phyloP scores from a whole-genome alignment of 257 asterid species.

The Mitragyna speciosa region DNA sequence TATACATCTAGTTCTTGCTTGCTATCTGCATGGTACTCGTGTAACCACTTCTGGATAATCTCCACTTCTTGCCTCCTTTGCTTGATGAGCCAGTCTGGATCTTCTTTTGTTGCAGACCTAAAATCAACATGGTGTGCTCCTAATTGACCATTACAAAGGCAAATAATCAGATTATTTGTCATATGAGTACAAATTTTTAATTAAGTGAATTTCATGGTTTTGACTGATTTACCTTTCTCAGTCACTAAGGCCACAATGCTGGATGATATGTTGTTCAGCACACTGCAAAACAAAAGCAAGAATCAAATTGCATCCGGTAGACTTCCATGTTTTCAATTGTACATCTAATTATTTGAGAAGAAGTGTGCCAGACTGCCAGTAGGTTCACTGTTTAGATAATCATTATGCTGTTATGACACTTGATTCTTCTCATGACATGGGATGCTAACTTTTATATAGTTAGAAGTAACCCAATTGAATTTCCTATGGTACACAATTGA shows the following conservation, averaged over 20 bases:
- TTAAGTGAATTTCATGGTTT: neutral
- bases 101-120: constrained; percentile 47
- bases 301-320: neutral
- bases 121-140: constrained; percentile 84
- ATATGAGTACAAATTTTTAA: neutral
- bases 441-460: no score
- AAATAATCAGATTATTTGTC: neutral
- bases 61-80: constrained; percentile 60
- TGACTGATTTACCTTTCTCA: constrained; percentile 45
- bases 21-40: constrained; percentile 48
- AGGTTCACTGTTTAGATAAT: neutral
- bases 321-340: neutral
- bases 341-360: neutral
- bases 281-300: constrained; percentile 31
- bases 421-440: neutral
- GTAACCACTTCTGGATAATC: constrained; percentile 57
- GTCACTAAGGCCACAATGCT: constrained; percentile 72
- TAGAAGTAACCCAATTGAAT: neutral
- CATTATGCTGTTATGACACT: neutral
- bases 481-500: no score
- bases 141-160: constrained; percentile 17
- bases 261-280: constrained; percentile 57
- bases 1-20: constrained; percentile 20
- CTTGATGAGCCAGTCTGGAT: constrained; percentile 61
- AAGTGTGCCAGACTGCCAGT: neutral